Conservation (phyloP, 306 rosid genomes). For the Cajanus cajan region DNA sequence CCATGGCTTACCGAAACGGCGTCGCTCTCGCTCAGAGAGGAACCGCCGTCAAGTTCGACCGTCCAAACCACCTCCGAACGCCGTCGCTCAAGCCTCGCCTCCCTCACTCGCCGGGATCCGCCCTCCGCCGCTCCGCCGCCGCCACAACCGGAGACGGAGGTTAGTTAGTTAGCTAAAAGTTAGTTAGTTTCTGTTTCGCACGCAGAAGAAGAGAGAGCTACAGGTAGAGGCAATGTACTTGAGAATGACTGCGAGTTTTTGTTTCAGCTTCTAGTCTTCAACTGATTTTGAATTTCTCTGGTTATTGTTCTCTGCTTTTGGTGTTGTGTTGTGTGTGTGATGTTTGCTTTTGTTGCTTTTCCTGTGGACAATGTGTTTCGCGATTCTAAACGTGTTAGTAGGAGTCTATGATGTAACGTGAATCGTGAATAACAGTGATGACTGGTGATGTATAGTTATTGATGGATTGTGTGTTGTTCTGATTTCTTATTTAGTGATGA, state of each 20-base stretch:
- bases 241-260: neutral
- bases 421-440: neutral
- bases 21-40: neutral
- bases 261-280: neutral
- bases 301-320: neutral
- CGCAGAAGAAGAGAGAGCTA: neutral
- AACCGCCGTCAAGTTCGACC: neutral
- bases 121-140: neutral
- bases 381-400: neutral
- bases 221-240: neutral
- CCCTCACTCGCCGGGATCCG: conserved; percentile 1
- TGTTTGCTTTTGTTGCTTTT: neutral
- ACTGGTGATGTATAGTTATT: neutral
- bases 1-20: conserved; percentile 27
- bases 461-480: neutral
- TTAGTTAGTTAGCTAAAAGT: neutral
- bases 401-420: neutral
- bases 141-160: neutral
- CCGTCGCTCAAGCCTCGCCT: neutral
- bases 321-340: no score
- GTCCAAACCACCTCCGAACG: conserved; percentile 6
- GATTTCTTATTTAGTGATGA: neutral
- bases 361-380: neutral
- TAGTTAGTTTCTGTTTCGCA: neutral
- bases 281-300: neutral